Evolutionary conservation across 495 filamentous ascomycete genomes (phyloP).

Genomic region (Clohesyomyces aquaticus): DNA sequence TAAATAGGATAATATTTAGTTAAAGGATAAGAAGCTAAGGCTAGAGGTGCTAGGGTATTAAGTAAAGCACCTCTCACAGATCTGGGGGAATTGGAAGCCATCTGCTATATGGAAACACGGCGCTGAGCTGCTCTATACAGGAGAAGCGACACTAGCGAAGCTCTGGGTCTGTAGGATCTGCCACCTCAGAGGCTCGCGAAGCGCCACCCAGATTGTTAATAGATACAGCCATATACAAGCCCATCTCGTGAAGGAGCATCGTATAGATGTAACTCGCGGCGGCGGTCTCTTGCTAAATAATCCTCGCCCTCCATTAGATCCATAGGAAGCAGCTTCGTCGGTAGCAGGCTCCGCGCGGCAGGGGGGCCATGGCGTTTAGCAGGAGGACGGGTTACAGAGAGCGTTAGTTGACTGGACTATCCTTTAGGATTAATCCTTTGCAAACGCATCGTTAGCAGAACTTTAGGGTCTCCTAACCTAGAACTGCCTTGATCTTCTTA

Average conservation of each 20-base stretch:
- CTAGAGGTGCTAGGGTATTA: too few relatives aligned
- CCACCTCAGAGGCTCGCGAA: neutral
- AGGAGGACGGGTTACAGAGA: neutral
- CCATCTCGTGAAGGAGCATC: neutral
- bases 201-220: neutral
- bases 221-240: neutral
- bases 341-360: neutral
- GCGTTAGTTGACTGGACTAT: neutral
- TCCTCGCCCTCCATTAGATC: neutral
- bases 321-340: neutral
- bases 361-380: neutral
- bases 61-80: too few relatives aligned
- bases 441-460: neutral
- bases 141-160: neutral
- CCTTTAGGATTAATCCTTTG: neutral
- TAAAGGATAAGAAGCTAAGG: too few relatives aligned
- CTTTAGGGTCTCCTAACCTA: neutral
- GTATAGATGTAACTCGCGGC: neutral
- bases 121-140: neutral
- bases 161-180: neutral
- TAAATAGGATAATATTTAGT: too few relatives aligned
- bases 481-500: neutral
- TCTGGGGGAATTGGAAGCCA: neutral
- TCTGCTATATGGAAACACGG: neutral
- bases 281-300: neutral